phyloP scores from a whole-genome alignment of 2,329 filamentous ascomycete genomes.

The Aureobasidium sp. region DNA sequence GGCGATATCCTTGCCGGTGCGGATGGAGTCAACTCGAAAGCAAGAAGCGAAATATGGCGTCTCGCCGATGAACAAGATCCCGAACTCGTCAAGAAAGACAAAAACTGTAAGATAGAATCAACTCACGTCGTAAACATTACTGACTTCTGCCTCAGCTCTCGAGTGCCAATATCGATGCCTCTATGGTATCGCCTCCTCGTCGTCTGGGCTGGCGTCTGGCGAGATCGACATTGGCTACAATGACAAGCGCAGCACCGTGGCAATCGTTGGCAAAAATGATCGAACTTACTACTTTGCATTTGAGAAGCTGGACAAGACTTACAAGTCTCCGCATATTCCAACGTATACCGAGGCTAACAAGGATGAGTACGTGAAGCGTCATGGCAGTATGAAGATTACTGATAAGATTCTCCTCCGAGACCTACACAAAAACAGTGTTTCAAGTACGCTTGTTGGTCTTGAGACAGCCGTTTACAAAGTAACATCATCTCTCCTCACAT shows the following conservation, averaged over 20 bases:
- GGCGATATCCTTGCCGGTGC: constrained; percentile 34
- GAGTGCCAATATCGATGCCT: constrained; percentile 36
- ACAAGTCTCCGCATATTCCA: constrained; percentile 37
- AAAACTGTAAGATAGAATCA: not conserved
- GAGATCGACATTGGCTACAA: constrained; percentile 28
- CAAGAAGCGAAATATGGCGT: constrained; percentile 32
- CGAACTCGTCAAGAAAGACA: constrained; percentile 25
- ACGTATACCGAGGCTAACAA: constrained; percentile 39
- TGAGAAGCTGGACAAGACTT: constrained; percentile 32
- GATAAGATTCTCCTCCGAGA: constrained; percentile 34
- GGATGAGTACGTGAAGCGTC: constrained; percentile 30
- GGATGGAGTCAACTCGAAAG: constrained; percentile 32
- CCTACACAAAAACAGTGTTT: constrained; percentile 33
- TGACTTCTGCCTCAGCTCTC: constrained; percentile 23
- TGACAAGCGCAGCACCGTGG: constrained; percentile 28
- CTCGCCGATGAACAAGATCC: constrained; percentile 24
- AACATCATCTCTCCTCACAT: not conserved
- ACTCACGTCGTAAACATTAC: not conserved
- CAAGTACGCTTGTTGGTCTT: constrained; percentile 33
- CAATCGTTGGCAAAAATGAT: constrained; percentile 35
- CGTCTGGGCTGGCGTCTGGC: constrained; percentile 25
- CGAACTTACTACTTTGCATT: constrained; percentile 45
- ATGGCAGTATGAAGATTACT: constrained; percentile 28
- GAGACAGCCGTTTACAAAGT: constrained; percentile 30
- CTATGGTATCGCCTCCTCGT: constrained; percentile 43